Evolutionary conservation across 345 rosid genomes (phyloP), one percentile per base, ranked within the genome.

Genomic region (Cardamine chenopodiifolia): DNA sequence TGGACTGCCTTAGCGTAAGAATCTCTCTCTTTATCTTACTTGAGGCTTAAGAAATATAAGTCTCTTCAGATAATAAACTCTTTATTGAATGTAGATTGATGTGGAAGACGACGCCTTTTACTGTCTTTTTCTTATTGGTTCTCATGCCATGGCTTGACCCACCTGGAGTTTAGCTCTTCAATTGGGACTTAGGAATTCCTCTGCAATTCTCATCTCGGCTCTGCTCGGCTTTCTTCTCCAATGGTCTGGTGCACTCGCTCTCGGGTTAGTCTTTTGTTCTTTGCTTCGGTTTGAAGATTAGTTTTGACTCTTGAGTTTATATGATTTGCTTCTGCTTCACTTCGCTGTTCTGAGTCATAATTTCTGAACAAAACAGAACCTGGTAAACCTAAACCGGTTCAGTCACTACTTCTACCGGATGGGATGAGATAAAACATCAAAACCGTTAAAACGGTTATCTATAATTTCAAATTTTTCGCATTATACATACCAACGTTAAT

Each of bases 41-140:
- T 72, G 67, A 11, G 44, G 65, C 47, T 50, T 57, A 70, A 70
- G 59, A 12, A 59, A 66, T n/a, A 45, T 3, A 49, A 23, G 15
- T 54, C 44, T 34, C 26, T 62, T 45, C 19, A 34, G 19, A 6
- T 42, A 45, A 12, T 53, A 17, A 14, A 34, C 5, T 44, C 56
- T 73, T 60, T 22, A 17, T 18, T 50, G 25, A 61, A 34, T 32
- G 82, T 68, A 95, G 99, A 76, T 77, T 95, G 83, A 95, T 95
- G 99, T 95, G 98, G 99, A 95, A 87, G 87, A 92, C 99, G 5
- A 95, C 98, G 2, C 99, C 98, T 0, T 78, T 87, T 63, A 95
- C 99, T 1, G 57, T 95, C 42, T 85, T 92, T 61, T 92, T 95
- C 86, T 78, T 95, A 49, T 53, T 92, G 61, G 92, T 96, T 18